A percentile compares a stretch with the other conserved stretches of the same genome.
Evolutionary conservation across 169 alveolate genomes (phyloP).

Genomic region (Theileria orientalis): DNA sequence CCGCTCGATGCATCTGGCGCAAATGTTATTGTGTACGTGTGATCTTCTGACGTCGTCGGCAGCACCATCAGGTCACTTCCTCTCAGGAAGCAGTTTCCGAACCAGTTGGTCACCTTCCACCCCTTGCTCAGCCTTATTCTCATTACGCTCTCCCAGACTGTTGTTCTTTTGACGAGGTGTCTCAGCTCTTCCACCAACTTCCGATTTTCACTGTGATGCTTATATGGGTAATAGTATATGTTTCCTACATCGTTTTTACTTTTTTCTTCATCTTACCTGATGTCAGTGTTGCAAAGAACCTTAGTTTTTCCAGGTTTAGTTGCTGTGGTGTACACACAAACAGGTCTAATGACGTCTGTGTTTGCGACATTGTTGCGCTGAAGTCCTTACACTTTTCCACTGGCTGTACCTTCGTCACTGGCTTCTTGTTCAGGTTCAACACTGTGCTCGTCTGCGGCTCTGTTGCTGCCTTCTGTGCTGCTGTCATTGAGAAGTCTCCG

Average conservation of each 20-base stretch:
- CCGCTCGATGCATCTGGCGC: slow-evolving; percentile 72
- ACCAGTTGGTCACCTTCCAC: slow-evolving; percentile 88
- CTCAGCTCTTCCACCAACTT: slow-evolving; percentile 83
- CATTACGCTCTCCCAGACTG: slow-evolving; percentile 97
- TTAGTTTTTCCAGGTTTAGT: slow-evolving; percentile 32
- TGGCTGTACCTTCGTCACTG: slow-evolving; percentile 30
- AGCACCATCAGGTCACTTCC: slow-evolving; percentile 88
- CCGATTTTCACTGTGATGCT: slow-evolving; percentile 64
- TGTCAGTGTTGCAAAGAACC: slow-evolving; percentile 43
- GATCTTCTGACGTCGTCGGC: slow-evolving; percentile 89
- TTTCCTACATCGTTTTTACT: not conserved
- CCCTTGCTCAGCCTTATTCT: slow-evolving; percentile 93
- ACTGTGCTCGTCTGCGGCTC: slow-evolving; percentile 16
- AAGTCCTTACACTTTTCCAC: slow-evolving; percentile 57
- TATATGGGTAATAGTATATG: slow-evolving; percentile 67
- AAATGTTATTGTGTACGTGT: slow-evolving; percentile 82
- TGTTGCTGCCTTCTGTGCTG: slow-evolving; percentile 29
- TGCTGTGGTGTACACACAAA: slow-evolving; percentile 82
- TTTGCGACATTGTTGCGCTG: slow-evolving; percentile 19
- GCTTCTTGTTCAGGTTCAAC: slow-evolving; percentile 34
- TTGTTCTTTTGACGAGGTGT: slow-evolving; percentile 82
- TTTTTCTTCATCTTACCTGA: slow-evolving; percentile 45
- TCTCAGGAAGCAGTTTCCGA: slow-evolving; percentile 90
- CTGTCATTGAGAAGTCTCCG: slow-evolving; percentile 76
- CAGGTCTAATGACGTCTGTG: slow-evolving; percentile 77